These are phyloP conservation scores for Neurospora africana DNA, from an alignment of 495 filamentous ascomycete genomes.

Conservation along the genomic window DNA sequence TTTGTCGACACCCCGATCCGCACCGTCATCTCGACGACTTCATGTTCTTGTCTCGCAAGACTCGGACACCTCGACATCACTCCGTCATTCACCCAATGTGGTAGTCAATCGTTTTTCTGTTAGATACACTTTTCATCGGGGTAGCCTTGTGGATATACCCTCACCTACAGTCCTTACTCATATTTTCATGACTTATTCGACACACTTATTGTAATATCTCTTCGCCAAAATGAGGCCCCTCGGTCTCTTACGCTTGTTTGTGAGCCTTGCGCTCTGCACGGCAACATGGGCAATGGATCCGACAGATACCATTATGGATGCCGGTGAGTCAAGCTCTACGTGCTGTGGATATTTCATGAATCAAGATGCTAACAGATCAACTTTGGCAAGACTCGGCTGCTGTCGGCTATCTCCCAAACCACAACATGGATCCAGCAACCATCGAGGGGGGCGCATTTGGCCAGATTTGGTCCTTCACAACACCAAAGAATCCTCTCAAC, in stretches of 20 bases:
- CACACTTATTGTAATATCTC: not conserved
- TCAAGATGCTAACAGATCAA: not conserved
- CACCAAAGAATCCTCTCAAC: slow-evolving; percentile 1
- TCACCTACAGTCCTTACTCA: not conserved
- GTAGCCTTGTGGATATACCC: not conserved
- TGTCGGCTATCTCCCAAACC: slow-evolving; percentile 8
- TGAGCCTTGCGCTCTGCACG: slow-evolving; percentile 10
- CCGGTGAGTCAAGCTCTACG: not conserved
- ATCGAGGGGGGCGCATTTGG: slow-evolving; percentile 7
- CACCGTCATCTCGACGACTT: not conserved
- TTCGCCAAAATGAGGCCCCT: slow-evolving; percentile 5
- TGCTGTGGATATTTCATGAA: not conserved
- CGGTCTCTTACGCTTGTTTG: slow-evolving; percentile 7
- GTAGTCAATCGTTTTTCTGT: not conserved
- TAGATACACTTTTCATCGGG: not conserved
- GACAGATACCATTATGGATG: slow-evolving; percentile 9
- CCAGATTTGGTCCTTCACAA: slow-evolving; percentile 9
- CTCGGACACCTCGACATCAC: not conserved
- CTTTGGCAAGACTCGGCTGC: slow-evolving; percentile 3
- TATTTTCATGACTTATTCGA: not conserved
- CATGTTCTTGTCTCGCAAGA: not conserved
- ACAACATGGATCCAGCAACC: slow-evolving; percentile 8
- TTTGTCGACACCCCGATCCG: slow-evolving; percentile 1
- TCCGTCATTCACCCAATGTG: not conserved
- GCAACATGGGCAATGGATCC: slow-evolving; percentile 5